phyloP scores from a whole-genome alignment of 179 eudicot genomes.

The Corrigiola litoralis region DNA sequence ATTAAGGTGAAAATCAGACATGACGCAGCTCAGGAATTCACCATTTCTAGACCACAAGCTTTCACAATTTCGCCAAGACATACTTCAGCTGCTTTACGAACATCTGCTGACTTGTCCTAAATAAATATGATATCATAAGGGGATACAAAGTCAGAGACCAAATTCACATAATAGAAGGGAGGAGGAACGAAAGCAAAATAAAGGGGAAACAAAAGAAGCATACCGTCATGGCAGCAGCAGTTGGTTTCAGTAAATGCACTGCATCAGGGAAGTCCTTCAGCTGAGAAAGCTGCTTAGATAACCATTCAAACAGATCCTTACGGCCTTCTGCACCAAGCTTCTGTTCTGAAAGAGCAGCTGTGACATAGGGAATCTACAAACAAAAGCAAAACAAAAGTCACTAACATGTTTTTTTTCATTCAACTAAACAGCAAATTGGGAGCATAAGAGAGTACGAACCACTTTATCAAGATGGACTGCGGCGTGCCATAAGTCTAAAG shows the following conservation, averaged over 20 bases:
- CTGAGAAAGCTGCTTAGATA: conserved; percentile 61
- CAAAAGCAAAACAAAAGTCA: not conserved
- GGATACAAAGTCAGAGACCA: not conserved
- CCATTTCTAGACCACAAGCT: conserved; percentile 78
- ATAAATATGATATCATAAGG: not conserved
- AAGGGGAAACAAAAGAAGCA: not conserved
- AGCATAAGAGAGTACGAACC: conserved; percentile 37
- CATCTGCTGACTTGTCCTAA: conserved; percentile 99
- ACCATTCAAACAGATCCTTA: conserved; percentile 96
- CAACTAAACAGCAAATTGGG: not conserved
- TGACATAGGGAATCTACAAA: conserved; percentile 69
- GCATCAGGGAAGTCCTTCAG: conserved; percentile 75
- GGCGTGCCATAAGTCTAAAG: conserved; percentile 85
- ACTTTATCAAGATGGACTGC: conserved; percentile 97
- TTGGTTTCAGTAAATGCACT: conserved; percentile 71
- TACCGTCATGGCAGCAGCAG: conserved; percentile 88
- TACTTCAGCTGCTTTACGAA: conserved; percentile 92
- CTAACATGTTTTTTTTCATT: not conserved
- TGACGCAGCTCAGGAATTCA: conserved; percentile 7
- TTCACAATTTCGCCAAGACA: conserved; percentile 73
- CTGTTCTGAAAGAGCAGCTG: conserved; percentile 65
- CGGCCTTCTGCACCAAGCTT: conserved; percentile 99
- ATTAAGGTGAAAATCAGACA: not conserved
- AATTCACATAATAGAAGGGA: not conserved
- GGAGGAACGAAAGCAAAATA: not conserved